Conservation (phyloP, 805 yeast genomes). For the Saccharomycopsis fodiens region DNA sequence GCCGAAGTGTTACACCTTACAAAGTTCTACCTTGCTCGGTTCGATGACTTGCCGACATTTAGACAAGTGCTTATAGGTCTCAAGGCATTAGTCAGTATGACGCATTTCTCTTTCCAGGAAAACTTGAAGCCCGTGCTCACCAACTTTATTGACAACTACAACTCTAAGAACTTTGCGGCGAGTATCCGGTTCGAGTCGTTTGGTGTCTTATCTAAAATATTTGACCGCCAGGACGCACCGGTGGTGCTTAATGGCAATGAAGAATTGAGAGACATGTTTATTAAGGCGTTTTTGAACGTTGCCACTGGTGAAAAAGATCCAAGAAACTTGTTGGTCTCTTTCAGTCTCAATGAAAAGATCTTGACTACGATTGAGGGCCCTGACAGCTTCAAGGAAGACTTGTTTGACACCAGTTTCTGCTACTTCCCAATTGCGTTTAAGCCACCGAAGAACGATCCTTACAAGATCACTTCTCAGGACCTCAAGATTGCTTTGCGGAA, state of each 20-base stretch:
- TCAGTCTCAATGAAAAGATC: slow-evolving; percentile 45
- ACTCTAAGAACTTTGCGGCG: slow-evolving; percentile 53
- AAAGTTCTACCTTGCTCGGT: slow-evolving; percentile 55
- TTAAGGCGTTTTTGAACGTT: slow-evolving; percentile 54
- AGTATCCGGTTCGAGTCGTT: slow-evolving; percentile 56
- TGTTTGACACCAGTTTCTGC: slow-evolving; percentile 87
- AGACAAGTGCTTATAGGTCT: slow-evolving; percentile 50
- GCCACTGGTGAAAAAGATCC: slow-evolving; percentile 95
- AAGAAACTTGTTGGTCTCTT: slow-evolving; percentile 66
- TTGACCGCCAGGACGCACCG: slow-evolving; percentile 27
- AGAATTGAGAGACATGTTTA: slow-evolving; percentile 33
- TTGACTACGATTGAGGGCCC: slow-evolving; percentile 34
- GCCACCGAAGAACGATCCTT: slow-evolving; percentile 78
- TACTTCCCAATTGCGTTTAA: slow-evolving; percentile 94
- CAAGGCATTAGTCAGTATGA: slow-evolving; percentile 41
- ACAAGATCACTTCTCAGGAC: slow-evolving; percentile 68
- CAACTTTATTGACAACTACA: slow-evolving; percentile 35
- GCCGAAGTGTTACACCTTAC: slow-evolving; percentile 44
- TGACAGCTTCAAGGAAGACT: slow-evolving; percentile 43
- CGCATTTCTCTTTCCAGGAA: slow-evolving; percentile 32
- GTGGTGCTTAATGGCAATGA: not conserved
- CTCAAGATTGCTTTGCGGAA: slow-evolving; percentile 54
- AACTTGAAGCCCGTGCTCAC: slow-evolving; percentile 33
- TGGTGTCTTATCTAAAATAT: slow-evolving; percentile 34
- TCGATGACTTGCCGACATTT: slow-evolving; percentile 48